phyloP scores from a whole-genome alignment of 208 protist species.

The Endotrypanum monterogeii region DNA sequence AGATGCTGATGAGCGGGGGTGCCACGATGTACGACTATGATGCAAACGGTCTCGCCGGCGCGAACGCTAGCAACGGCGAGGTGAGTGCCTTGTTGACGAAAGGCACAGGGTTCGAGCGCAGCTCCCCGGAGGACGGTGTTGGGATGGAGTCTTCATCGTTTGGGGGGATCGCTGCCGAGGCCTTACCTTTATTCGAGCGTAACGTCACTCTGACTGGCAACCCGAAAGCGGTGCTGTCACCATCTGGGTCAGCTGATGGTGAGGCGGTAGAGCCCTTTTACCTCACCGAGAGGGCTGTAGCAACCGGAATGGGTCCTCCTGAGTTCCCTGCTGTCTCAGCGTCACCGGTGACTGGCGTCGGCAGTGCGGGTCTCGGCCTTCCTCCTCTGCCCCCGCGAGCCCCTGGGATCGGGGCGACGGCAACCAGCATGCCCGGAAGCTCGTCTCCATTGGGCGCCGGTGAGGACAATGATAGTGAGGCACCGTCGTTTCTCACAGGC shows the following conservation, averaged over 20 bases:
- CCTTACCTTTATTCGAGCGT: neutral
- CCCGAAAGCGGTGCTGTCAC: conserved; percentile 1
- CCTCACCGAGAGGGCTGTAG: conserved; percentile 26
- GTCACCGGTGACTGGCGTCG: neutral
- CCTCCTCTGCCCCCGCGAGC: conserved; percentile 8
- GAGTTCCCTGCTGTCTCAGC: neutral
- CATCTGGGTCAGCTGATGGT: conserved; percentile 7
- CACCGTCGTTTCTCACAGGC: conserved; percentile 26
- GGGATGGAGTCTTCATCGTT: conserved; percentile 9
- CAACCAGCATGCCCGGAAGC: conserved; percentile 22
- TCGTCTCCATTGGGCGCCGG: conserved; percentile 2
- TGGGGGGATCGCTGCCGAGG: conserved; percentile 7
- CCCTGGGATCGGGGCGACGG: conserved; percentile 1
- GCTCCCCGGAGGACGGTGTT: conserved; percentile 12
- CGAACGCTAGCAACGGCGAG: conserved; percentile 3
- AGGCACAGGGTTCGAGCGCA: conserved; percentile 15
- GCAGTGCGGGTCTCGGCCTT: conserved; percentile 4
- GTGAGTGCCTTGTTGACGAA: conserved; percentile 10
- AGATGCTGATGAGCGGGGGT: conserved; percentile 5
- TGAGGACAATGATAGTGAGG: conserved; percentile 21
- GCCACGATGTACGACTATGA: conserved; percentile 6
- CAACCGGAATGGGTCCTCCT: conserved; percentile 23
- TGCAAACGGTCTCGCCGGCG: neutral
- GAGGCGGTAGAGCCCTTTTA: conserved; percentile 23
- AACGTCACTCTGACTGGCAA: conserved; percentile 1